Conservation (phyloP, 805 yeast genomes). For the Yarrowia divulgata region DNA sequence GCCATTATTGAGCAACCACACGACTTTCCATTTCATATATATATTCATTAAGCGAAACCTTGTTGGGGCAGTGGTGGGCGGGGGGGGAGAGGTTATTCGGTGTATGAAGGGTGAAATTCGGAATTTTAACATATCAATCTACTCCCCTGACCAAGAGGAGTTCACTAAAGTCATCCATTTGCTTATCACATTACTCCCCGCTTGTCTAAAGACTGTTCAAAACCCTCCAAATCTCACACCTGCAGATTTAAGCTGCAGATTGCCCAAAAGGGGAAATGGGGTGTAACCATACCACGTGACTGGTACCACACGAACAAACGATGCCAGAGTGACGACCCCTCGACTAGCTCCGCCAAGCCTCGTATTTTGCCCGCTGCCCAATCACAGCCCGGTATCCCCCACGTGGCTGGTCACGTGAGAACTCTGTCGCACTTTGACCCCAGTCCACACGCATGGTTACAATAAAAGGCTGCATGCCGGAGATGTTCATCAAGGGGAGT, state of each 20-base stretch:
- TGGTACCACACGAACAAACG: neutral
- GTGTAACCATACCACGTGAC: conserved; percentile 18
- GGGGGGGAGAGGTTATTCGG: no score
- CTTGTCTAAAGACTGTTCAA: no score
- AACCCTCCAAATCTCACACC: no score
- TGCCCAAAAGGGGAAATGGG: neutral
- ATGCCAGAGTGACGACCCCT: neutral
- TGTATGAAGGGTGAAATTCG: no score
- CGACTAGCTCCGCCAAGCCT: neutral
- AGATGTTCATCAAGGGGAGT: neutral
- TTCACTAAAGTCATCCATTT: no score
- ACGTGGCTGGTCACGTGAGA: conserved; percentile 27
- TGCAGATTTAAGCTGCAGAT: neutral
- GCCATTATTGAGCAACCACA: neutral
- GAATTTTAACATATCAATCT: no score
- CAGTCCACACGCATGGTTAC: neutral
- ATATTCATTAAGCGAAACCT: conserved; percentile 14
- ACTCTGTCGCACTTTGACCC: neutral
- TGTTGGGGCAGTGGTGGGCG: no score
- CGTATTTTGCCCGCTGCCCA: neutral
- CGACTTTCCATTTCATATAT: neutral
- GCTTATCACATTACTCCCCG: no score
- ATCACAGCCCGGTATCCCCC: neutral
- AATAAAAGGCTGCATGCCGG: neutral
- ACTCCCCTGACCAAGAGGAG: no score